A percentile compares a stretch with the other conserved stretches of the same genome.
Conservation (phyloP, 2,329 filamentous ascomycete species). For the Neonectria sp. region DNA sequence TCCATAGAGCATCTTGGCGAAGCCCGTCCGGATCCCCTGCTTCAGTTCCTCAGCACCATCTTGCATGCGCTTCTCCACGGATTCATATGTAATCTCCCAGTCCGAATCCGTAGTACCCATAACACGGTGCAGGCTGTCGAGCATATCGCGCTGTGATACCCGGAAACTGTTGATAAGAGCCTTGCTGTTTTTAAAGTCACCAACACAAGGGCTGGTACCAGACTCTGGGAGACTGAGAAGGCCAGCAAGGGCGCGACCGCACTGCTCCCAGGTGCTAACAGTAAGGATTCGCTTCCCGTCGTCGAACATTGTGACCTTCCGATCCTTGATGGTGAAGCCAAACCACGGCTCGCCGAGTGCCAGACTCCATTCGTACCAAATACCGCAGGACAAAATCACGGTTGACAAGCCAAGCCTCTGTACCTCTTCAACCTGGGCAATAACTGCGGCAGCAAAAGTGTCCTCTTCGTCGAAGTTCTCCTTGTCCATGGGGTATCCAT, state of each 20-base stretch:
- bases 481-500: slow-evolving; percentile 59
- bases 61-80: slow-evolving; percentile 61
- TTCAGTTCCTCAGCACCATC: slow-evolving; percentile 63
- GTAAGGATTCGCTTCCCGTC: slow-evolving; percentile 71
- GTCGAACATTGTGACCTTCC: slow-evolving; percentile 63
- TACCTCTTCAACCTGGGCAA: slow-evolving; percentile 53
- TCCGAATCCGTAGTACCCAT: slow-evolving; percentile 1
- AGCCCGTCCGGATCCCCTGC: slow-evolving; percentile 58
- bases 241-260: slow-evolving; percentile 67
- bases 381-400: slow-evolving; percentile 67
- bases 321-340: slow-evolving; percentile 65
- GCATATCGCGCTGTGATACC: slow-evolving; percentile 51
- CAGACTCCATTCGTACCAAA: slow-evolving; percentile 70
- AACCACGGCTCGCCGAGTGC: slow-evolving; percentile 56
- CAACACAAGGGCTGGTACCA: slow-evolving; percentile 52
- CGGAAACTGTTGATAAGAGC: slow-evolving; percentile 70
- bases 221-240: slow-evolving; percentile 62
- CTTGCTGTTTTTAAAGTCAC: slow-evolving; percentile 57
- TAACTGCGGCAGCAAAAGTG: slow-evolving; percentile 49
- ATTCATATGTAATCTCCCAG: slow-evolving; percentile 52
- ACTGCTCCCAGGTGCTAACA: slow-evolving; percentile 72
- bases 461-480: slow-evolving; percentile 57
- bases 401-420: slow-evolving; percentile 57
- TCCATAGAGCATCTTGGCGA: slow-evolving; percentile 67
- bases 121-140: slow-evolving; percentile 1